Evolutionary conservation across 2,329 filamentous ascomycete species (phyloP), one percentile per base, ranked within the genome.

Genomic region (Paramyrothecium sp.): DNA sequence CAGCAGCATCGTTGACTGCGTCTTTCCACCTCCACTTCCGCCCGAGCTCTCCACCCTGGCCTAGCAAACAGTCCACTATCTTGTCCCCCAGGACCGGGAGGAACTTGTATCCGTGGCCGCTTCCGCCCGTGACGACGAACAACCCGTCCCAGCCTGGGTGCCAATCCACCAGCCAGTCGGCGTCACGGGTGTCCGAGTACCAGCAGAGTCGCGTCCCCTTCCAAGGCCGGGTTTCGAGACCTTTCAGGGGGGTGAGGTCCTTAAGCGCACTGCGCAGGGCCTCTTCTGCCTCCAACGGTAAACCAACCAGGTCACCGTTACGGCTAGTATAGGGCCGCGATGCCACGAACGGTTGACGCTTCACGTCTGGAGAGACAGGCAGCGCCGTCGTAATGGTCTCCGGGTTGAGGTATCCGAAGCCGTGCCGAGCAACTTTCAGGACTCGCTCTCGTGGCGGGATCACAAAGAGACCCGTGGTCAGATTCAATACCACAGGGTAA

Each of bases 171-270:
- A 92, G 78, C 75, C 90, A 92, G 67, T 92, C 86, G 21, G 84
- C 89, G 19, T 84, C 85, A 8, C 84, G 80, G 64, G 89, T 92
- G 73, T 92, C 89, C 5, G 85, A 86, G 69, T 92, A 92, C 89
- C 89, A 92, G 75, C 89, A 92, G 54, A 91, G 73, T 22, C 87
- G 78, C 2, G 85, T 88, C 54, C 78, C 76, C 57, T 74, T 73
- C 75, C 90, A 91, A 2, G 84, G 82, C 23, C 89, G 78, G 22
- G 81, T 77, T 53, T 78, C 79, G 19, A 90, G 77, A 11, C 78
- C 77, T 7, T 74, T 74, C 59, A 79, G 67, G 1, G 89, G 86
- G 4, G 90, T 76, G 64, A 90, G 81, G 58, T 85, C 78, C 13
- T 73, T 76, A 23, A 93, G 73, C 2, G 83, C 89, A 2, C 75